Percentiles rank a stretch among this genome's conserved stretches.
These are phyloP conservation scores for Trichoderma sp. DNA, from an alignment of 2,329 filamentous ascomycete genomes.

Conservation along the genomic window DNA sequence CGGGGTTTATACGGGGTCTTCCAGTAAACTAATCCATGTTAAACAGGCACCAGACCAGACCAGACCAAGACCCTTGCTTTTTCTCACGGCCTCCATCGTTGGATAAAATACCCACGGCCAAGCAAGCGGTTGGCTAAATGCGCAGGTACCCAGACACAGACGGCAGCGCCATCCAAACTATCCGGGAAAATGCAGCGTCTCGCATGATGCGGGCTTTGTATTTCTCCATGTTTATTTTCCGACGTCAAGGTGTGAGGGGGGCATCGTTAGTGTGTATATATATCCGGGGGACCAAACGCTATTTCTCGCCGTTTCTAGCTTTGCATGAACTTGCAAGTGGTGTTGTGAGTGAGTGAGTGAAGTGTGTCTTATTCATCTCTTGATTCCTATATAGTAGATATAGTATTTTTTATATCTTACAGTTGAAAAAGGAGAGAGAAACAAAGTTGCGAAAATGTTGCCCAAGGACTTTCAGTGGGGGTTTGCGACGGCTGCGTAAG, in stretches of 20 bases:
- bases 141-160: background rate
- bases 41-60: background rate
- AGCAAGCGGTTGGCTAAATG: constrained; percentile 5
- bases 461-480: constrained; percentile 75
- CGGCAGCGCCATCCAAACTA: background rate
- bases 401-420: background rate
- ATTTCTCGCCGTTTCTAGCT: background rate
- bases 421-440: background rate
- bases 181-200: constrained; percentile 9
- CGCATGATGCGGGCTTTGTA: background rate
- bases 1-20: background rate
- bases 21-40: background rate
- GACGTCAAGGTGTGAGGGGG: background rate
- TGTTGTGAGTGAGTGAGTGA: background rate
- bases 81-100: background rate
- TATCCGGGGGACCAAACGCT: background rate
- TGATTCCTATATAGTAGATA: background rate
- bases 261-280: background rate
- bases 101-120: background rate
- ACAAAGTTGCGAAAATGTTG: constrained; percentile 48
- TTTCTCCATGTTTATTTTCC: constrained; percentile 20
- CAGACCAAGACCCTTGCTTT: no score
- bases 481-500: constrained; percentile 75
- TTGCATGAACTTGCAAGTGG: background rate
- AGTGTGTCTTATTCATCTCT: background rate